A percentile compares a stretch with the other conserved stretches of the same genome.
Conservation (phyloP, 2,329 filamentous ascomycete genomes). For the Claviceps spartinae region DNA sequence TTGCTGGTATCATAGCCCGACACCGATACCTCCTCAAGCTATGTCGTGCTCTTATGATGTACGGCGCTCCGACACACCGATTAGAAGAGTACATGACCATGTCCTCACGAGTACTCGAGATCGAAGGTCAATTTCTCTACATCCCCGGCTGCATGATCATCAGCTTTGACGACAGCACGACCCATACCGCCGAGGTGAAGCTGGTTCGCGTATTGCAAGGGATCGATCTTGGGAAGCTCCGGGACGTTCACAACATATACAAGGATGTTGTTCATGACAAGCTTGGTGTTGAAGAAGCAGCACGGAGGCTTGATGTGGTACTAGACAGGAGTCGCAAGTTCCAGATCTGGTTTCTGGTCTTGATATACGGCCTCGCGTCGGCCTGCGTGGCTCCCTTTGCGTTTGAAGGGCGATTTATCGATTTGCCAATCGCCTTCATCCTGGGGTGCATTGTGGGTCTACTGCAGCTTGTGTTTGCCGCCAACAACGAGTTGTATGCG, state of each 20-base stretch:
- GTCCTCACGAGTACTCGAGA: constrained; percentile 77
- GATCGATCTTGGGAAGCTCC: constrained; percentile 59
- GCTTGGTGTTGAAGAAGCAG: constrained; percentile 60
- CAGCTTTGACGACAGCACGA: constrained; percentile 64
- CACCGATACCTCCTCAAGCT: constrained; percentile 76
- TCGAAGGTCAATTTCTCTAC: constrained; percentile 81
- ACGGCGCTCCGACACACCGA: constrained; percentile 80
- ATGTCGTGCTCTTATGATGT: constrained; percentile 77
- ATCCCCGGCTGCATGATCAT: constrained; percentile 90
- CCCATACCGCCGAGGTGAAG: constrained; percentile 70
- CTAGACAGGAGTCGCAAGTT: constrained; percentile 33
- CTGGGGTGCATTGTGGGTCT: constrained; percentile 62
- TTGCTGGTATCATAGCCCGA: constrained; percentile 57
- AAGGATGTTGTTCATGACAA: constrained; percentile 71
- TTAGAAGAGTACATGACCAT: constrained; percentile 86
- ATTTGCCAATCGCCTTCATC: constrained; percentile 63
- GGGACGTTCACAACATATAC: constrained; percentile 64
- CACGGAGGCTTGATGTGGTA: constrained; percentile 43
- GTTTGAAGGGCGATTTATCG: constrained; percentile 63
- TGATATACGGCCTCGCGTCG: constrained; percentile 63
- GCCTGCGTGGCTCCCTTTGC: constrained; percentile 67
- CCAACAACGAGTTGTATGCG: constrained; percentile 56
- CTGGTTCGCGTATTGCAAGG: constrained; percentile 56
- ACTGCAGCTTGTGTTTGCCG: constrained; percentile 61
- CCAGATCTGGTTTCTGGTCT: constrained; percentile 40